Base-by-base conservation (phyloP, 176 grass and related monocot species). In the Pontederia paniculata region DNA sequence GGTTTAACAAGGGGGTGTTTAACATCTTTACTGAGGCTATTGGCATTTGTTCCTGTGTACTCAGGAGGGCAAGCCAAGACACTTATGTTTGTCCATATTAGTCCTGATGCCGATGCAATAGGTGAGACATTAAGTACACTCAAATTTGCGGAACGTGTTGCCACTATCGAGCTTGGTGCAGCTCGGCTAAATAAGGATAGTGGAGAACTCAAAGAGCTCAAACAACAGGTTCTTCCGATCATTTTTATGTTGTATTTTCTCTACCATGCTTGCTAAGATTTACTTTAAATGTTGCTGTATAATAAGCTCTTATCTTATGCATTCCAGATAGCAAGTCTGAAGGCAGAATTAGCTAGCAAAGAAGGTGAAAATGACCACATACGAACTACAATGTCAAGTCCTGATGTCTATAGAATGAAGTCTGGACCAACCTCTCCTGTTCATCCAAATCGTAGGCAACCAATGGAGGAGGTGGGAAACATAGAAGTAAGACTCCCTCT, bases 101-200 rank as follows among this genome's bases (percentile, higher is more conserved):
- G 64, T 50, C 50, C 50, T 21, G 64, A 67, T 25, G 9, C 3
- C 0, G 64, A 67, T 67, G 64, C 64, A 1, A 11, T 67, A 13
- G 31, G 50, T 44, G 64, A 67, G 64, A 67, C 64, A 21, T 2
- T 67, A 54, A 54, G 64, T 25, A 67, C 64, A 14, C 64, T 67
- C 64, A 67, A 67, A 44, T 67, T 67, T 19, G 64, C 64, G 14
- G 64, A 67, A 20, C 49, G 64, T 6, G 64, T 67, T 54, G 64
- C 64, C 0, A 54, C 49, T 4, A 16, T 67, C 53, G 64, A 67
- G 25, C 64, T 67, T 21, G 64, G 64, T 23, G 50, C 64, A 21
- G 50, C 64, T 17, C 23, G 53, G 23, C 18, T 15, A 44, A 67
- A 67, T 50, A 67, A 67, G 23, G 25, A 67, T 9, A 67, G 11